Evolutionary conservation across 805 yeast species (phyloP).

Genomic region (Starmerella stigmatis): DNA sequence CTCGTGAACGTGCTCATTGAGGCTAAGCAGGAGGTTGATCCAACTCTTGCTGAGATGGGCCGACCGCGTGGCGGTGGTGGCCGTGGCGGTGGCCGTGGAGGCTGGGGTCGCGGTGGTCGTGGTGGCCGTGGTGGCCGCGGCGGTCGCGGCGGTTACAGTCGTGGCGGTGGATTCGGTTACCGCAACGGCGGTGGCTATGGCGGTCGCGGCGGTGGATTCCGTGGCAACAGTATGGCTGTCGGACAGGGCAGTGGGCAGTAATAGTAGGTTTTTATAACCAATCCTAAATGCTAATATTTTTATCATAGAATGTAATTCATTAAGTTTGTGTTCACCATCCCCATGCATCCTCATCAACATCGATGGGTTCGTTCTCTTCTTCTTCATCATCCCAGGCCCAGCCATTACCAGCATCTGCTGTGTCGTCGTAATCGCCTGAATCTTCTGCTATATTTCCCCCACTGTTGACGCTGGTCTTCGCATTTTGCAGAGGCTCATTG

Average conservation of each 20-base stretch:
- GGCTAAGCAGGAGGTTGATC: slow-evolving; percentile 86
- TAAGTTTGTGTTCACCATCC: slow-evolving; percentile 12
- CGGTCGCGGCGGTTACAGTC: slow-evolving; percentile 15
- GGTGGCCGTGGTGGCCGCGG: slow-evolving; percentile 14
- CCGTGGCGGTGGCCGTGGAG: slow-evolving; percentile 38
- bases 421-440: slow-evolving; percentile 4
- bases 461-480: too few species aligned
- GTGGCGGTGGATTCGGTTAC: slow-evolving; percentile 12
- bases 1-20: slow-evolving; percentile 83
- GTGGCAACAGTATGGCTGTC: slow-evolving; percentile 6
- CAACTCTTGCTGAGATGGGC: slow-evolving; percentile 64
- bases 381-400: slow-evolving; percentile 20
- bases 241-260: slow-evolving; percentile 2
- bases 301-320: neutral
- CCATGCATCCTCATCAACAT: slow-evolving; percentile 19
- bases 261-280: neutral
- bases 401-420: slow-evolving; percentile 6
- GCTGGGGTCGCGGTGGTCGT: slow-evolving; percentile 24
- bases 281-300: neutral
- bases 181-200: slow-evolving; percentile 7
- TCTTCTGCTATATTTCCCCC: too few species aligned
- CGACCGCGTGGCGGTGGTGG: slow-evolving; percentile 55
- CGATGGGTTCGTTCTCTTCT: slow-evolving; percentile 5
- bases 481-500: too few species aligned
- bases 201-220: slow-evolving; percentile 5